Evolutionary conservation across 2,329 filamentous ascomycete genomes (phyloP), one percentile per base, ranked within the genome.

Genomic region (Diatrype stigma): DNA sequence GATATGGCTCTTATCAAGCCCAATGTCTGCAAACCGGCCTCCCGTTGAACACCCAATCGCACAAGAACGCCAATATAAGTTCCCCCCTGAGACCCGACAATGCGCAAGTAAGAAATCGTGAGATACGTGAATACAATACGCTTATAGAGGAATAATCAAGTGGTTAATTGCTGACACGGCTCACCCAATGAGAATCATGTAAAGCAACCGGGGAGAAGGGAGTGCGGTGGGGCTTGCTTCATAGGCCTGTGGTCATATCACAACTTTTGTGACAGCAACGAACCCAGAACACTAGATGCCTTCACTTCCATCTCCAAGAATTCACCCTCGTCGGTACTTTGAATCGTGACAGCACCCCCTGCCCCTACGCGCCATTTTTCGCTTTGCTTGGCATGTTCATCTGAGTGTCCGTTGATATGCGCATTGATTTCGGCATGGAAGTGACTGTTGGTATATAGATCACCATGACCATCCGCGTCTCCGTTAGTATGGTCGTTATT

Each of bases 281-380:
- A 16, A 6, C 35, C 35, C 49, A 51, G 16, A 3, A 42, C 44
- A 22, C 44, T 51, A 26, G 49, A 45, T 8, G 26, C 42, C 62
- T 83, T 84, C 7, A 76, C 76, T 60, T 75, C 64, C 84, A 89
- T 88, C 69, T 90, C 86, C 51, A 85, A 80, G 73, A 79, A 86
- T 70, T 90, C 86, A 6, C 75, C 83, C 46, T 80, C 70, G 2
- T 79, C 72, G 1, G 79, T 80, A 60, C 84, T 88, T 49, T 87
- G 73, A 44, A 77, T 78, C 4, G 86, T 90, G 6, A 90, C 77
- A 2, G 86, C 86, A n/a, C 86, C 86, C 2, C 86, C 86, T 34
- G 86, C 86, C 14, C 86, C 86, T 47, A 89, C 74, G 26, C 75
- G 74, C 86, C 86, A 89, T 3, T 64, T 62, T 49, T 78, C 76